Evolutionary conservation across 768 basidiomycete genomes (phyloP).

Genomic region (Suillus fuscotomentosus): DNA sequence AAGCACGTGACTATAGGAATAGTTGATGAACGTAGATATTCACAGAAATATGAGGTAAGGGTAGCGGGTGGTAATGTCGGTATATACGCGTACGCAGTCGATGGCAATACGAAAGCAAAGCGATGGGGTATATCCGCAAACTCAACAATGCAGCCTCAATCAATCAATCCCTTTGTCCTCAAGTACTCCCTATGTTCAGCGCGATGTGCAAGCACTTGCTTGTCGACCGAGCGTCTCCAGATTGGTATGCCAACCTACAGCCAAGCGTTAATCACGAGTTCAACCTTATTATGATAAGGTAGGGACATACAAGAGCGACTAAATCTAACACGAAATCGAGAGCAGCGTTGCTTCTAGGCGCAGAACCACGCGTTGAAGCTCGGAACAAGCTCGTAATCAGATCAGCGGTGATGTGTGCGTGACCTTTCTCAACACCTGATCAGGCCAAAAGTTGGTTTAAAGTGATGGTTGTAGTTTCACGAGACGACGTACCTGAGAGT

Average conservation of each 20-base stretch:
- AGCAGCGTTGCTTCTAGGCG: slow-evolving; percentile 59
- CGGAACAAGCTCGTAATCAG: slow-evolving; percentile 67
- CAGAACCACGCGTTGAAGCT: slow-evolving; percentile 60
- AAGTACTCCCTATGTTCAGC: slow-evolving; percentile 49
- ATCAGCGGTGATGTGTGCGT: slow-evolving; percentile 76
- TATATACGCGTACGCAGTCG: neutral
- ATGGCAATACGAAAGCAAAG: neutral
- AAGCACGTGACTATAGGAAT: neutral
- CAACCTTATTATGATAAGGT: too few relatives aligned
- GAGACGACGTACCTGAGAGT: slow-evolving; percentile 48
- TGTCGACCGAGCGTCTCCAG: slow-evolving; percentile 52
- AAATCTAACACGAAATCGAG: slow-evolving; percentile 47
- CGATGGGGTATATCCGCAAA: neutral
- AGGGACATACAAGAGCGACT: slow-evolving; percentile 42
- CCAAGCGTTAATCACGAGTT: neutral
- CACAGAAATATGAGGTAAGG: neutral
- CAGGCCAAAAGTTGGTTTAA: neutral
- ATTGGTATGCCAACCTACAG: slow-evolving; percentile 49
- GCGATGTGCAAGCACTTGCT: slow-evolving; percentile 42
- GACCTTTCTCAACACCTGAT: slow-evolving; percentile 63
- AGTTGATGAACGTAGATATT: neutral
- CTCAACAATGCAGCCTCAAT: neutral
- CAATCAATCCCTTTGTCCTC: slow-evolving; percentile 42
- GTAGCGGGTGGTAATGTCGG: too few relatives aligned
- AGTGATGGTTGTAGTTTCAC: neutral